These are phyloP conservation scores for Ceratocystis colombiana DNA, from an alignment of 2,329 filamentous ascomycete species.

Conservation along the genomic window DNA sequence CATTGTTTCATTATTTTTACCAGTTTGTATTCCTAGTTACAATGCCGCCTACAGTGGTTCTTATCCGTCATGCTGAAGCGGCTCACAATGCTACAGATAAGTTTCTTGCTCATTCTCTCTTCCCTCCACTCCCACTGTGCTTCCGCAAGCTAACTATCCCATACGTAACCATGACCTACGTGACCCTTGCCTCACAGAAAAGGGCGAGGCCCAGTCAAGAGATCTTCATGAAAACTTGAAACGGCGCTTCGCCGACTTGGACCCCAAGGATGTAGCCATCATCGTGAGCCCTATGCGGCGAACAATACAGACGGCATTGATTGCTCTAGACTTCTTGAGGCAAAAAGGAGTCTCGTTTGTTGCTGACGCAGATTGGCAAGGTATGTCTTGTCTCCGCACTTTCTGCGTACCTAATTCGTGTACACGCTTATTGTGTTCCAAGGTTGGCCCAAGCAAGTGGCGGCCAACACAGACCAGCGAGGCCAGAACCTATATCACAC, in stretches of 20 bases:
- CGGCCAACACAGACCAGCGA: neutral
- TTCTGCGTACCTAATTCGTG: neutral
- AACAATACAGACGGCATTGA: constrained; percentile 53
- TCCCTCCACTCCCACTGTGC: constrained; percentile 21
- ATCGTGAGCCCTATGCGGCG: constrained; percentile 55
- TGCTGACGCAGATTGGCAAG: constrained; percentile 56
- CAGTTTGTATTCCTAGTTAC: neutral
- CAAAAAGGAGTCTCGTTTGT: constrained; percentile 44
- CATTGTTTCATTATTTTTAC: neutral
- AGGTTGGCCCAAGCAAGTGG: neutral
- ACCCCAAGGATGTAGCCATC: constrained; percentile 39
- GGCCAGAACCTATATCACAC: neutral
- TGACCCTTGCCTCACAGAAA: constrained; percentile 43
- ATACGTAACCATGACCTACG: constrained; percentile 40
- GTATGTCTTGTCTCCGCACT: constrained; percentile 32
- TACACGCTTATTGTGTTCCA: neutral
- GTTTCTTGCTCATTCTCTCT: constrained; percentile 30
- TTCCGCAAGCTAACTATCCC: constrained; percentile 7
- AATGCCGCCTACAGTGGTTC: constrained; percentile 55
- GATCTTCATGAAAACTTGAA: constrained; percentile 37
- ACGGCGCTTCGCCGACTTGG: constrained; percentile 32
- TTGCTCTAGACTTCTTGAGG: constrained; percentile 49
- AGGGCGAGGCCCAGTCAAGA: constrained; percentile 42
- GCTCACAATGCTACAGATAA: constrained; percentile 46
- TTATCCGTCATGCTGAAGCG: constrained; percentile 80